Evolutionary conservation across 192 early-diverging fungal species (phyloP), one percentile per base, ranked within the genome.

Genomic region (Thamnidium elegans): DNA sequence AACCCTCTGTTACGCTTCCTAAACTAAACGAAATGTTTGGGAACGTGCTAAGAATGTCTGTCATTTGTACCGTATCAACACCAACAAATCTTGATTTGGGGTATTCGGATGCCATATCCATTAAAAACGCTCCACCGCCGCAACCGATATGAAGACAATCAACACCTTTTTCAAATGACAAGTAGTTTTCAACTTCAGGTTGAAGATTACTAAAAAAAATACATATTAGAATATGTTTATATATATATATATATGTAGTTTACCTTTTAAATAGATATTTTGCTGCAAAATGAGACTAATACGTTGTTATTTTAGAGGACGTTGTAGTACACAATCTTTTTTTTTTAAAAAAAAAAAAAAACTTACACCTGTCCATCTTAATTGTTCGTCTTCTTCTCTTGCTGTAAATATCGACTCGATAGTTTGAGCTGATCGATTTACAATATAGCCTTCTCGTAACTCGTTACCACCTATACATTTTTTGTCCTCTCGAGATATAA

Each of bases 81-180:
- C 72, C 72, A 11, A 30, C 30, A 46, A 74, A 66, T 6, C 55
- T 4, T 14, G 43, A 55, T 2, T 56, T 50, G 1, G 66, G 62
- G n/a, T 63, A 62, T 20, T 63, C 55, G 7, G 23, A 58, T 17
- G 67, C 72, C 56, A 69, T 59, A 52, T 69, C 70, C 47, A 68
- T 32, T 3, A 73, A 47, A 55, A 66, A 73, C 1, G 66, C 68
- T n/a, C 66, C 71, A 36, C 52, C 32, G 3, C 54, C 71, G 20
- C 67, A 73, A 50, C 72, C 72, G 47, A 66, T 32, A 66, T 71
- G 63, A 26, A 71, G 50, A 30, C 58, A 44, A 4, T 61, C 54
- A 10, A 61, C 50, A 26, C 64, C 70, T 48, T 65, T 43, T n/a
- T 61, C 48, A 17, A 65, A 65, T 21, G n/a, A 14, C 7, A 15